phyloP scores from a whole-genome alignment of 768 basidiomycete species.

The Leccinellum luteum region DNA sequence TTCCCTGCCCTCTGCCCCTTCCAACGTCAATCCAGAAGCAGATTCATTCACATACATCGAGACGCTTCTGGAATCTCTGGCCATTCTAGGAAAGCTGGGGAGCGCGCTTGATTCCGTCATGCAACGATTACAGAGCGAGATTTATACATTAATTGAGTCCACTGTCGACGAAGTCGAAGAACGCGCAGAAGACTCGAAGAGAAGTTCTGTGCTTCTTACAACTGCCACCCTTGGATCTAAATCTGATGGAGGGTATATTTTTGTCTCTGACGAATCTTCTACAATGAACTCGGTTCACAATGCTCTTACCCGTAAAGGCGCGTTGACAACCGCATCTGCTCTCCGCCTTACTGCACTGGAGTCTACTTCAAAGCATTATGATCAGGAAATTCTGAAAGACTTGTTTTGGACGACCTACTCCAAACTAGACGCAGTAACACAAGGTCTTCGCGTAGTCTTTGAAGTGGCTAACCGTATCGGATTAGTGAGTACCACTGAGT shows the following conservation, averaged over 20 bases:
- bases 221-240: slow-evolving; percentile 38
- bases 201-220: slow-evolving; percentile 39
- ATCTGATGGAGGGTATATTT: slow-evolving; percentile 55
- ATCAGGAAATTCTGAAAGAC: slow-evolving; percentile 85
- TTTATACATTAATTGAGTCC: slow-evolving; percentile 79
- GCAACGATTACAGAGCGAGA: slow-evolving; percentile 80
- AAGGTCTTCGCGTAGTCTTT: slow-evolving; percentile 85
- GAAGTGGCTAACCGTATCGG: slow-evolving; percentile 91
- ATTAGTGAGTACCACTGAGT: slow-evolving; percentile 56
- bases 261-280: slow-evolving; percentile 30
- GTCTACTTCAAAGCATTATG: slow-evolving; percentile 63
- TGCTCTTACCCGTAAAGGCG: slow-evolving; percentile 19
- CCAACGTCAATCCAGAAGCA: slow-evolving; percentile 70
- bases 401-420: slow-evolving; percentile 98
- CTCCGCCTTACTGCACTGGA: slow-evolving; percentile 74
- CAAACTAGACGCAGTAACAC: slow-evolving; percentile 90
- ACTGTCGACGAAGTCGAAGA: slow-evolving; percentile 93
- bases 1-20: slow-evolving; percentile 22
- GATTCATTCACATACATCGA: slow-evolving; percentile 95
- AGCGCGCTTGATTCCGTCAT: slow-evolving; percentile 77
- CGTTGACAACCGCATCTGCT: slow-evolving; percentile 44
- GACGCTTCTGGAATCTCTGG: slow-evolving; percentile 87
- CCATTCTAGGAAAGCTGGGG: slow-evolving; percentile 86
- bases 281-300: slow-evolving; percentile 22
- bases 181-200: slow-evolving; percentile 74